These are phyloP conservation scores for Kwoniella newhampshirensis DNA, from an alignment of 768 basidiomycete genomes.

Conservation along the genomic window DNA sequence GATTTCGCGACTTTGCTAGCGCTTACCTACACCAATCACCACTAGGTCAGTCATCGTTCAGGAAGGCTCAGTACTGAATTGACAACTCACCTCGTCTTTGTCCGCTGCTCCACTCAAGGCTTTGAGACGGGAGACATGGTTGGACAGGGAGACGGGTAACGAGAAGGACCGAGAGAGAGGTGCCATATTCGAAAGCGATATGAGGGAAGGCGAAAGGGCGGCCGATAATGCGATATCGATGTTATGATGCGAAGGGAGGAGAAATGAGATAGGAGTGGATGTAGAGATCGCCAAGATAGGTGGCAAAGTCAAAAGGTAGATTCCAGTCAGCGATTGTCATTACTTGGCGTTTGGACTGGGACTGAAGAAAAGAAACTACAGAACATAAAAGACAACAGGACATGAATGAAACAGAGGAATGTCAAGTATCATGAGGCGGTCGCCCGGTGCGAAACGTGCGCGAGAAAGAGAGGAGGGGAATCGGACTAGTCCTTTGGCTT, in stretches of 20 bases:
- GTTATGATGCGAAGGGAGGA: neutral
- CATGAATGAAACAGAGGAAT: too few species aligned
- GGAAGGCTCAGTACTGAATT: too few species aligned
- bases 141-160: slow-evolving; percentile 48
- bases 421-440: too few species aligned
- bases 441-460: too few species aligned
- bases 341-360: slow-evolving; percentile 22
- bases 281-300: neutral
- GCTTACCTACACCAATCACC: slow-evolving; percentile 30
- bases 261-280: slow-evolving; percentile 1
- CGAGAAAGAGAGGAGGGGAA: too few species aligned
- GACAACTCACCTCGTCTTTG: slow-evolving; percentile 49
- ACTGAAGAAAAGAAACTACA: too few species aligned
- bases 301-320: slow-evolving; percentile 6
- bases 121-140: slow-evolving; percentile 48
- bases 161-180: slow-evolving; percentile 50
- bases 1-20: neutral
- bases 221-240: neutral
- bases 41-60: neutral
- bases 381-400: too few species aligned
- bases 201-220: slow-evolving; percentile 9
- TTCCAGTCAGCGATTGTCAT: neutral
- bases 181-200: slow-evolving; percentile 30
- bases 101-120: slow-evolving; percentile 43
- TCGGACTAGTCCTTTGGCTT: too few species aligned